A percentile compares a stretch with the other conserved stretches of the same genome.
Conservation (phyloP, 768 basidiomycete species). For the Exidia glandulosa region DNA sequence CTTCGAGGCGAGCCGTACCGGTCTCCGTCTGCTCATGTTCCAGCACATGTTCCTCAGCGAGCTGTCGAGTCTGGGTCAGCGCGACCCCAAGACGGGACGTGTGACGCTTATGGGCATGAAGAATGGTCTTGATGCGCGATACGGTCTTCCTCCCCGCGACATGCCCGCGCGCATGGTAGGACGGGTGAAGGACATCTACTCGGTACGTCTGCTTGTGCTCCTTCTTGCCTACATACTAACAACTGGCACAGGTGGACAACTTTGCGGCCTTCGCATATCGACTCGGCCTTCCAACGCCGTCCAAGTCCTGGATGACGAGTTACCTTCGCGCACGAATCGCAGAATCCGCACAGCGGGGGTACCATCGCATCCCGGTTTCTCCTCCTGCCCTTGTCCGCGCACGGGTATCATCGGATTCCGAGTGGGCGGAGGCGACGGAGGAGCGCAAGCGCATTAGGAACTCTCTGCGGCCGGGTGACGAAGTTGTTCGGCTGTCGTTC, state of each 20-base stretch:
- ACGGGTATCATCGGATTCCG: background rate
- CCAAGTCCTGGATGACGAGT: background rate
- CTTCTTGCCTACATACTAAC: background rate
- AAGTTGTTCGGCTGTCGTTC: background rate
- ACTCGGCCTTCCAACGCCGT: background rate
- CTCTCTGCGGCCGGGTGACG: background rate
- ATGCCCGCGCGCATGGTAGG: background rate
- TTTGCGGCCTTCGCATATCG: background rate
- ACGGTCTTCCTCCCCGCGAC: background rate
- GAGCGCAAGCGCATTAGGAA: background rate
- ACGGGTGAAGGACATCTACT: background rate
- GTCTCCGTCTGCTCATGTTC: background rate
- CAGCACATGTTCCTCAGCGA: background rate
- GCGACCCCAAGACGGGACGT: background rate
- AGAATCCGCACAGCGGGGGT: background rate
- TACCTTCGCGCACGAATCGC: background rate
- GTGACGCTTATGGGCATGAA: background rate
- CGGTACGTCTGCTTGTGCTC: background rate
- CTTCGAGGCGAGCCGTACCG: background rate
- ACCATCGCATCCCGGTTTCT: background rate
- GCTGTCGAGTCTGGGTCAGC: background rate
- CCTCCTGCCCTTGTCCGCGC: background rate
- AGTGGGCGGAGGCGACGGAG: background rate
- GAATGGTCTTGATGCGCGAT: background rate
- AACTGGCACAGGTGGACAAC: background rate